These are phyloP conservation scores for Sclerotinia trifoliorum DNA, from an alignment of 2,329 filamentous ascomycete species.

Conservation along the genomic window DNA sequence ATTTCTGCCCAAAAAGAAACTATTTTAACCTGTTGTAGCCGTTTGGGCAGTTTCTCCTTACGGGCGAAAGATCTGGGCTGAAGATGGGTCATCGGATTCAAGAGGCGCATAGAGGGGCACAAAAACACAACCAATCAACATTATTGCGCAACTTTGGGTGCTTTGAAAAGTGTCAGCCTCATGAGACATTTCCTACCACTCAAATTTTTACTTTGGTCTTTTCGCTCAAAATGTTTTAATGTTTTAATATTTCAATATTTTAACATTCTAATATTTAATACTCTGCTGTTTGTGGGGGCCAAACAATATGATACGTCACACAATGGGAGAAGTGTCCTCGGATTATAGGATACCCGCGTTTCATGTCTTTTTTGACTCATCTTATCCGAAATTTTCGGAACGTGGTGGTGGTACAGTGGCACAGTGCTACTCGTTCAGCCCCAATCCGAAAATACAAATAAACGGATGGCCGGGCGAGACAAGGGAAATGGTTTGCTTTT, in stretches of 20 bases:
- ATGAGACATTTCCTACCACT: conserved; percentile 15
- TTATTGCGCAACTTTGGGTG: conserved; percentile 16
- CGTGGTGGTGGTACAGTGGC: not conserved
- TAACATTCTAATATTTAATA: not conserved
- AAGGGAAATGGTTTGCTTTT: conserved; percentile 7
- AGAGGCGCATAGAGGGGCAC: conserved; percentile 15
- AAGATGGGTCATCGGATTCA: conserved; percentile 17
- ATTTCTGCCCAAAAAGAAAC: conserved; percentile 19
- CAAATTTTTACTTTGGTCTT: not conserved
- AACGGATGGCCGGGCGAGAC: conserved; percentile 11
- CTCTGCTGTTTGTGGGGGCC: conserved; percentile 1
- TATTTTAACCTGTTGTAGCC: conserved; percentile 5
- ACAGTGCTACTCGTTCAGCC: conserved; percentile 2
- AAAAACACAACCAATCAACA: conserved; percentile 11
- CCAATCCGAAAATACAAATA: conserved; percentile 14
- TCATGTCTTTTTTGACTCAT: conserved; percentile 15
- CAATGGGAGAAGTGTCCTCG: not conserved
- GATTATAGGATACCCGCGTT: conserved; percentile 13
- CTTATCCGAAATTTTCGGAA: conserved; percentile 6
- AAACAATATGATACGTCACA: conserved; percentile 13
- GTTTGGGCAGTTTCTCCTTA: conserved; percentile 15
- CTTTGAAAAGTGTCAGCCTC: conserved; percentile 14
- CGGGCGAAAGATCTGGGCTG: conserved; percentile 7
- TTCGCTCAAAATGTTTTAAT: no score
- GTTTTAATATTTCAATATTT: no score